Base-by-base conservation (phyloP, 2,329 filamentous ascomycete genomes). In the Parafenestella ontariensis region DNA sequence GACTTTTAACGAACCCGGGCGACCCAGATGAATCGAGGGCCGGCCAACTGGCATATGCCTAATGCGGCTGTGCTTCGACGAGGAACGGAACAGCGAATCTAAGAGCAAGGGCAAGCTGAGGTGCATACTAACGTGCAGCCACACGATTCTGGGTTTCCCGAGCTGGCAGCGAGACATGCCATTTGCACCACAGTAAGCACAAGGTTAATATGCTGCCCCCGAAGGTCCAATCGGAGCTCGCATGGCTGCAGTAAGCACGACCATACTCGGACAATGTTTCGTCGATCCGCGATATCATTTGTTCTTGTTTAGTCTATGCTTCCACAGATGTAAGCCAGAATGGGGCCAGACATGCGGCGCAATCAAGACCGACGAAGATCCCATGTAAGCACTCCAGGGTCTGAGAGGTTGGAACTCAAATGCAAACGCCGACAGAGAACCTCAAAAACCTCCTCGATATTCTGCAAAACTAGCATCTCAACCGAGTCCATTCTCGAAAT, bases 131-230 rank as follows among this genome's bases (percentile, higher is more conserved):
- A 29, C 31, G 46, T 44, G 49, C 50, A 51, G 42, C 54, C 50
- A 41, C 31, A 47, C 37, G 45, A 42, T 50, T 54, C 57, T 62
- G 29, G 52, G 41, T 34, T 42, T 23, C 43, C 52, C 44, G 51
- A 21, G 44, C 39, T 48, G 52, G 37, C 49, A 48, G 40, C 28
- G 34, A 52, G 52, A 41, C 55, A 44, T 56, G 45, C 40, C 53
- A 52, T 42, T 49, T 55, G 49, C 49, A 54, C 55, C 28, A 54
- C 49, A 51, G 50, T 64, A 59, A 64, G 62, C 57, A 58, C 43
- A 41, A 26, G 46, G 39, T 40, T 52, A 54, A 52, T 51, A 42
- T 52, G 50, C 49, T 56, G 47, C 46, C 8, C 34, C 41, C 23
- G 21, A 37, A 17, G 21, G 33, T 37, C 61, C 62, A 65, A 64